A percentile compares a stretch with the other conserved stretches of the same genome.
Conservation (phyloP, 2,329 filamentous ascomycete genomes). For the Calonectria multiphialidica region DNA sequence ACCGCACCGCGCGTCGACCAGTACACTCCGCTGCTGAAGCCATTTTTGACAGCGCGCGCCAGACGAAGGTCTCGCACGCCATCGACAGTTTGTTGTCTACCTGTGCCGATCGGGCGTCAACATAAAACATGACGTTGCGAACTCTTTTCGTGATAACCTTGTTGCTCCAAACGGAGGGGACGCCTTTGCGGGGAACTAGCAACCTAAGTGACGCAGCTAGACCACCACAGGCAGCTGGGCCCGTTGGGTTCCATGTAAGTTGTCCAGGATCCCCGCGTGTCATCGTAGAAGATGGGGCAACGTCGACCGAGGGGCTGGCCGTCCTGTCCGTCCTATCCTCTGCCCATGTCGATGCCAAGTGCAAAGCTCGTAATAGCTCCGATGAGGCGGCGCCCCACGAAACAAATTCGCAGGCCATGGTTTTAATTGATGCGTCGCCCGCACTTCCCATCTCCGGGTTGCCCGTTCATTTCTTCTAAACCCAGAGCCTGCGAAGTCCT, state of each 20-base stretch:
- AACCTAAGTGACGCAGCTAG: neutral
- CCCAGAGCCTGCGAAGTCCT: neutral
- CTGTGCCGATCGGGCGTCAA: neutral
- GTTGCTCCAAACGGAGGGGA: neutral
- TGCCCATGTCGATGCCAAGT: slow-evolving; percentile 3
- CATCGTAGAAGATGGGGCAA: neutral
- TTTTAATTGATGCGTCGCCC: slow-evolving; percentile 6
- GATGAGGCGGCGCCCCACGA: neutral
- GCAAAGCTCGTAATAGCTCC: slow-evolving; percentile 6
- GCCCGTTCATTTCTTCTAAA: neutral
- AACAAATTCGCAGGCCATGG: neutral
- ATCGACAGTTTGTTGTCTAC: neutral
- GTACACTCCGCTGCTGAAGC: neutral
- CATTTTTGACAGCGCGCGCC: neutral
- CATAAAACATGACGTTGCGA: neutral
- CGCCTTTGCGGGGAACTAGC: neutral
- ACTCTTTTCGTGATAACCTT: neutral
- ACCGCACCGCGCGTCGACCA: neutral
- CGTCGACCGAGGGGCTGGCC: neutral
- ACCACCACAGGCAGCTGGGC: neutral
- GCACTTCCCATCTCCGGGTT: neutral
- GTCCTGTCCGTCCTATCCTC: neutral
- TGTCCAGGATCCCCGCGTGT: slow-evolving; percentile 1
- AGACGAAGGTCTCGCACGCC: neutral
- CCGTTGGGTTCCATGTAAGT: neutral